Conservation (phyloP, 176 grass and related monocot species). For the Eremochloa ophiuroides region DNA sequence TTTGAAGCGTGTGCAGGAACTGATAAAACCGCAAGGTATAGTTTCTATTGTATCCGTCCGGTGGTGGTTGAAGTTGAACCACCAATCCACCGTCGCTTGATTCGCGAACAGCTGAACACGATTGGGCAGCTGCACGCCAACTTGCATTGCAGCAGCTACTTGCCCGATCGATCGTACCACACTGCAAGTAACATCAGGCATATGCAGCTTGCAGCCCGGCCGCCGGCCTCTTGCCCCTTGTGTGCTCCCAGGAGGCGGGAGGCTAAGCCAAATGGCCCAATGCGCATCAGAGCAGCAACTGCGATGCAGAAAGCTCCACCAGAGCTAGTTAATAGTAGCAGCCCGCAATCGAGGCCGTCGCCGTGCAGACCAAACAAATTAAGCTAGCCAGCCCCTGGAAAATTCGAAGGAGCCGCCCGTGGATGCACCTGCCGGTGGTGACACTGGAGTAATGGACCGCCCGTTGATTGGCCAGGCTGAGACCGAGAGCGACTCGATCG, state of each 20-base stretch:
- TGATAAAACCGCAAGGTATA: background rate
- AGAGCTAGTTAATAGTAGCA: no score
- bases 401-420: background rate
- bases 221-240: background rate
- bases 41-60: background rate
- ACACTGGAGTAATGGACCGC: background rate
- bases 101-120: background rate
- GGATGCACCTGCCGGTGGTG: background rate
- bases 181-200: background rate
- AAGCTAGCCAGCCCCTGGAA: background rate
- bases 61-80: background rate
- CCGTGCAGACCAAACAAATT: background rate
- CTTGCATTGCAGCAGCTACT: background rate
- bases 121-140: background rate
- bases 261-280: background rate
- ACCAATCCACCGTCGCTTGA: background rate
- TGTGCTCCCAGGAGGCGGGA: conserved; percentile 7
- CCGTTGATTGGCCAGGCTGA: background rate
- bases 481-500: background rate
- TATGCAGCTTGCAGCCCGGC: background rate
- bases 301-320: conserved; percentile 2
- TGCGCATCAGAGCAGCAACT: background rate
- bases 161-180: background rate
- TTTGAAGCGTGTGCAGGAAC: background rate
- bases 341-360: background rate